A percentile compares a stretch with the other conserved stretches of the same genome.
phyloP scores from a whole-genome alignment of 2,329 filamentous ascomycete genomes.

The Zasmidium cellare region DNA sequence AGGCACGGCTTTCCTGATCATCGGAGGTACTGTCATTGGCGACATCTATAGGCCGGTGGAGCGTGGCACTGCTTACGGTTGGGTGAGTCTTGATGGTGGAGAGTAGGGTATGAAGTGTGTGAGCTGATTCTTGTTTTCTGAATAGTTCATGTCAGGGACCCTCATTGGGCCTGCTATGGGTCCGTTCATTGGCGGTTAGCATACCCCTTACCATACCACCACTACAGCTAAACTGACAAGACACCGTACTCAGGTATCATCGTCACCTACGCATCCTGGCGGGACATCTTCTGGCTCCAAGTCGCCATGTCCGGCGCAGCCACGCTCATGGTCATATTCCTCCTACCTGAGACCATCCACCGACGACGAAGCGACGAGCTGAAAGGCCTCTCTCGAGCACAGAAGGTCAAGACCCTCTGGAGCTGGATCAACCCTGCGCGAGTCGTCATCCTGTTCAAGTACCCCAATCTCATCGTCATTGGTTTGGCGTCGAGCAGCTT shows the following conservation, averaged over 20 bases:
- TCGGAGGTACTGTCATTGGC: conserved; percentile 69
- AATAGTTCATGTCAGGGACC: conserved; percentile 41
- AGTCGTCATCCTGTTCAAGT: conserved; percentile 63
- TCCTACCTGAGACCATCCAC: conserved; percentile 73
- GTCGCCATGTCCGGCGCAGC: conserved; percentile 65
- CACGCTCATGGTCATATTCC: conserved; percentile 60
- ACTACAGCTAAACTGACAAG: not conserved
- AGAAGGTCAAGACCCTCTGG: conserved; percentile 54
- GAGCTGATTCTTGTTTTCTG: conserved; percentile 40
- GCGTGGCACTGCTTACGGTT: conserved; percentile 70
- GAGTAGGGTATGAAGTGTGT: not conserved
- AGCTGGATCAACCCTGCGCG: conserved; percentile 67
- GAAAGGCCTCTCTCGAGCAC: conserved; percentile 49
- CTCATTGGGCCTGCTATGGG: conserved; percentile 67
- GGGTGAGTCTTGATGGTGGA: conserved; percentile 51
- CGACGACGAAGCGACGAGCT: conserved; percentile 64
- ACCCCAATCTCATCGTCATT: conserved; percentile 67
- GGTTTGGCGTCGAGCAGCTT: conserved; percentile 62
- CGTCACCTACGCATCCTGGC: conserved; percentile 72
- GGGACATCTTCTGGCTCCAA: conserved; percentile 76
- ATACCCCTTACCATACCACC: not conserved
- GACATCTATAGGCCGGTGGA: conserved; percentile 58
- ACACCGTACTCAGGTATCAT: conserved; percentile 58
- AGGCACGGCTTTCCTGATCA: conserved; percentile 67
- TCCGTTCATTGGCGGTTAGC: not conserved